phyloP scores from a whole-genome alignment of 306 rosid species.

The Castanea mollissima region DNA sequence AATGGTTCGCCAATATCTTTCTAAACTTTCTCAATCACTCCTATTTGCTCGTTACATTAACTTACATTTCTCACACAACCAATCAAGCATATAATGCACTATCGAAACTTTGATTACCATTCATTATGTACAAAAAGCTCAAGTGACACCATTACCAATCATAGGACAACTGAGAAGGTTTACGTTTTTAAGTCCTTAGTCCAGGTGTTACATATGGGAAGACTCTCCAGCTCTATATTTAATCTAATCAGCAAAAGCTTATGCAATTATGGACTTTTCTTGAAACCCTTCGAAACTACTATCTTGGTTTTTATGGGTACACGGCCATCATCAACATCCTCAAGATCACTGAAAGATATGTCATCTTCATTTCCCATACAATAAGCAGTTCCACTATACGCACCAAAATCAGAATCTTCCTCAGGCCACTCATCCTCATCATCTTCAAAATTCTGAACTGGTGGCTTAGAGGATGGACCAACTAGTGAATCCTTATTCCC shows the following conservation, averaged over 20 bases:
- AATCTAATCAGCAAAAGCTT: constrained; percentile 14
- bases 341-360: constrained; percentile 94
- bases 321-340: constrained; percentile 67
- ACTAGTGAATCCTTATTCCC: constrained; percentile 42
- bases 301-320: constrained; percentile 38
- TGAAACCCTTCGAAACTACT: constrained; percentile 37
- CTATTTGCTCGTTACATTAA: constrained; percentile 10
- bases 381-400: constrained; percentile 29
- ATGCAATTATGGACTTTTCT: constrained; percentile 6
- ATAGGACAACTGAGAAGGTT: not conserved
- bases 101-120: constrained; percentile 20
- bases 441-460: constrained; percentile 45
- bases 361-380: constrained; percentile 68
- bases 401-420: constrained; percentile 68
- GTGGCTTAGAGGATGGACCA: constrained; percentile 48
- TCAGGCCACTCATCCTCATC: constrained; percentile 86
- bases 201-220: not conserved
- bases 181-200: not conserved
- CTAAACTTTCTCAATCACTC: not conserved
- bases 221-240: constrained; percentile 20
- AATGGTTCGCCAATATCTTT: not conserved
- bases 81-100: constrained; percentile 27
- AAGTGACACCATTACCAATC: constrained; percentile 16
- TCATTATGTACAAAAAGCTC: constrained; percentile 49
- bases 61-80: constrained; percentile 21